Evolutionary conservation across 2,329 filamentous ascomycete genomes (phyloP).

Genomic region (Arthrinium puccinioides): DNA sequence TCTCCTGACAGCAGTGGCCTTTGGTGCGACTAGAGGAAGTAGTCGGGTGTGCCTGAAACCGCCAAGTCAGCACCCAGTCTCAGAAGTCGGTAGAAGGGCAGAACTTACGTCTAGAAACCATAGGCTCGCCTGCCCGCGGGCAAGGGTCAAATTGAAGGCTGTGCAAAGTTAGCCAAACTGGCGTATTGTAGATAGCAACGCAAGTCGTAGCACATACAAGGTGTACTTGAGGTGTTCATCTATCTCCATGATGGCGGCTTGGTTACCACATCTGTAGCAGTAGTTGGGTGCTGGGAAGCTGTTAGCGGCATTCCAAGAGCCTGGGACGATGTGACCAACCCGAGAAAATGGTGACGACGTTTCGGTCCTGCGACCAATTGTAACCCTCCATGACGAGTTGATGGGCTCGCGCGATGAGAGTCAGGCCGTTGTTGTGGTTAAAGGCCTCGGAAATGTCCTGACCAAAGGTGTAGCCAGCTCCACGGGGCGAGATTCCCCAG

Average conservation of each 20-base stretch:
- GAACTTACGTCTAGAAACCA: slow-evolving; percentile 82
- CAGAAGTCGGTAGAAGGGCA: background rate
- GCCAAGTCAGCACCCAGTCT: slow-evolving; percentile 9
- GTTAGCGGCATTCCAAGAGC: no score
- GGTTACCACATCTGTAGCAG: slow-evolving; percentile 98
- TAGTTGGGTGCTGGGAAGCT: slow-evolving; percentile 82
- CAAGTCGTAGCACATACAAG: slow-evolving; percentile 86
- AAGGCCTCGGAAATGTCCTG: slow-evolving; percentile 98
- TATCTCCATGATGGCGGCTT: slow-evolving; percentile 99
- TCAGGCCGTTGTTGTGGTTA: slow-evolving; percentile 98
- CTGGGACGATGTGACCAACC: slow-evolving; percentile 43
- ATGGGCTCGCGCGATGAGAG: slow-evolving; percentile 90
- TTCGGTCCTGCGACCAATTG: slow-evolving; percentile 98
- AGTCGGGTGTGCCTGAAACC: slow-evolving; percentile 83
- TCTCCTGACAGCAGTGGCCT: no score
- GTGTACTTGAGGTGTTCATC: slow-evolving; percentile 99
- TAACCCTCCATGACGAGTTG: slow-evolving; percentile 99
- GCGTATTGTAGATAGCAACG: background rate
- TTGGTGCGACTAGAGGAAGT: slow-evolving; percentile 89
- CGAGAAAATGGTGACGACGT: slow-evolving; percentile 98
- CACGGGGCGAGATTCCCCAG: slow-evolving; percentile 92
- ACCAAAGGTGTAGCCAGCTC: slow-evolving; percentile 90
- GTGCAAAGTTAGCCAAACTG: slow-evolving; percentile 4
- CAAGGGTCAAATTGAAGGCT: slow-evolving; percentile 99
- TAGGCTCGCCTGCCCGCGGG: slow-evolving; percentile 92